Conservation (phyloP, 441 rosid genomes). For the Biscutella laevigata region DNA sequence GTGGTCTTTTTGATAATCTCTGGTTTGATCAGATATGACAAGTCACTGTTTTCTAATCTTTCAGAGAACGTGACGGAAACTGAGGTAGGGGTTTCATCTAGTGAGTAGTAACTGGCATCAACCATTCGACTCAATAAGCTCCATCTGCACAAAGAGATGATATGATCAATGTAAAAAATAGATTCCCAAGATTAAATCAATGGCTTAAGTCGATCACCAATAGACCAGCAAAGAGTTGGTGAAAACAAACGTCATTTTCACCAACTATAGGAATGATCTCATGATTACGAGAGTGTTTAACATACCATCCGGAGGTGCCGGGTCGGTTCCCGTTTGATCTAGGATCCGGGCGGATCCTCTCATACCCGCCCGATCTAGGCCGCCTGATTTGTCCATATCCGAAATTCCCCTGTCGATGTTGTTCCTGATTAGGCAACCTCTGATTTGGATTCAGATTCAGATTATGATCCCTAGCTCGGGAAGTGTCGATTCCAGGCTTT, state of each 20-base stretch:
- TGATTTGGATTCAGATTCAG: slow-evolving; percentile 1
- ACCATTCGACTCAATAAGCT: too few relatives aligned
- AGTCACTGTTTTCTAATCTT: too few relatives aligned
- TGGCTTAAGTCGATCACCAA: too few relatives aligned
- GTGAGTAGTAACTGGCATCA: too few relatives aligned
- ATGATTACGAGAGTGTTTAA: slow-evolving; percentile 5
- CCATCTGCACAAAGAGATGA: too few relatives aligned
- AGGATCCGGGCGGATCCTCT: slow-evolving; percentile 38
- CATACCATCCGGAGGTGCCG: slow-evolving; percentile 57
- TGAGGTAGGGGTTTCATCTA: too few relatives aligned
- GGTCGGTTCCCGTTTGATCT: slow-evolving; percentile 54
- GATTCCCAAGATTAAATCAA: too few relatives aligned
- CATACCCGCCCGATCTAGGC: slow-evolving; percentile 63
- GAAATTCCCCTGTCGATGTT: slow-evolving; percentile 24
- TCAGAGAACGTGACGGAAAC: too few relatives aligned
- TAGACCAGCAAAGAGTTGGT: too few relatives aligned
- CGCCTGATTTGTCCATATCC: slow-evolving; percentile 49
- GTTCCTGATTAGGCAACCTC: slow-evolving; percentile 14
- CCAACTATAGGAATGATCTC: background rate
- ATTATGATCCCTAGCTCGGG: slow-evolving; percentile 31
- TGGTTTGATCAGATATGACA: too few relatives aligned
- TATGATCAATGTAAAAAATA: too few relatives aligned
- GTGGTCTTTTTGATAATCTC: too few relatives aligned
- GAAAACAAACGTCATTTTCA: background rate
- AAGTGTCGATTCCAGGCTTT: slow-evolving; percentile 34